Evolutionary conservation across 768 basidiomycete species (phyloP).

Genomic region (Lactarius trivialis): DNA sequence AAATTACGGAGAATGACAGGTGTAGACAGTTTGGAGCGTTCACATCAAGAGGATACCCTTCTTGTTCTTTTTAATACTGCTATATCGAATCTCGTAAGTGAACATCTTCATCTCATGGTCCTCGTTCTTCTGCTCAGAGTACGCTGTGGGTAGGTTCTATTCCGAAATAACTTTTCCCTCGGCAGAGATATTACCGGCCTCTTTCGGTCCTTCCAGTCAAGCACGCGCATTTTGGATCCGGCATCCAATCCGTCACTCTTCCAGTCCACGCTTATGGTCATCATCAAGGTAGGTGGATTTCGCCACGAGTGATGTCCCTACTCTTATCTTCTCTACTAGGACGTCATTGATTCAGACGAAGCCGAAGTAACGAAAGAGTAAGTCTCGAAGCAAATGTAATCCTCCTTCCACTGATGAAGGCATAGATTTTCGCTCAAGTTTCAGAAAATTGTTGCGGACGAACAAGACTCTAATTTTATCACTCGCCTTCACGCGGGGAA

Average conservation of each 20-base stretch:
- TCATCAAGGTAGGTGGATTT: conserved; percentile 45
- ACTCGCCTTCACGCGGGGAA: conserved; percentile 50
- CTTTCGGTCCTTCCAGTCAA: conserved; percentile 57
- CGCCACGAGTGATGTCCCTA: no score
- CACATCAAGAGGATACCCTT: conserved; percentile 56
- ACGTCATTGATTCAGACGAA: conserved; percentile 60
- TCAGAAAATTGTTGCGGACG: conserved; percentile 55
- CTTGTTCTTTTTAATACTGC: conserved; percentile 62
- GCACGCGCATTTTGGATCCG: conserved; percentile 51
- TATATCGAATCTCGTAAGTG: conserved; percentile 49
- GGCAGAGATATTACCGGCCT: conserved; percentile 54
- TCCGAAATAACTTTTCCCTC: conserved; percentile 60
- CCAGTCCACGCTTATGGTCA: conserved; percentile 52
- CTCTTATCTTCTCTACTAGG: conserved; percentile 32
- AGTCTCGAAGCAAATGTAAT: conserved; percentile 15
- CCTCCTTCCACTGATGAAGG: neutral
- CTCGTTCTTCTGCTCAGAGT: neutral
- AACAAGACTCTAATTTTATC: conserved; percentile 59
- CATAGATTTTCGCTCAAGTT: conserved; percentile 51
- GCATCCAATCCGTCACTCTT: conserved; percentile 53
- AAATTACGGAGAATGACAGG: conserved; percentile 29
- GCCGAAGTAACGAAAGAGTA: conserved; percentile 53
- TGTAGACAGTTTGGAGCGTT: conserved; percentile 59
- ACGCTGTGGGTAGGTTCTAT: conserved; percentile 40
- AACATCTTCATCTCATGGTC: neutral